phyloP scores from a whole-genome alignment of 202 grass and related monocot genomes.

The Setaria italica region DNA sequence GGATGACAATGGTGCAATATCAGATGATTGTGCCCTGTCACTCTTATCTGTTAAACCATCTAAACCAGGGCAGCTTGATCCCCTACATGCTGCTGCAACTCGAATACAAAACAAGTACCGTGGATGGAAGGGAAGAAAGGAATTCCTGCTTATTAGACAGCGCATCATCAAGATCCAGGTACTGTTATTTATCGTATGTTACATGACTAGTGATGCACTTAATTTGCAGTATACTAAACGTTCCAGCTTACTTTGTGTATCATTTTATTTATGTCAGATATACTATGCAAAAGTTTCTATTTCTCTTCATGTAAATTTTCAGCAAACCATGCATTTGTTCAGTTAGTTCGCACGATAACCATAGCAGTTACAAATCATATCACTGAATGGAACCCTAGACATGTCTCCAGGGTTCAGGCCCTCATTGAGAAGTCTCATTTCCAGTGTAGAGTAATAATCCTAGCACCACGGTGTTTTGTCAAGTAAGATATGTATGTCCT shows the following conservation, averaged over 20 bases:
- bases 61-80: slow-evolving; percentile 71
- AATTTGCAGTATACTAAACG: not conserved
- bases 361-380: slow-evolving; percentile 21
- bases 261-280: not conserved
- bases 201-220: slow-evolving; percentile 7
- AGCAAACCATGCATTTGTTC: not conserved
- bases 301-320: not conserved
- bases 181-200: slow-evolving; percentile 45
- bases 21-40: slow-evolving; percentile 72
- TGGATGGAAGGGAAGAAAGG: slow-evolving; percentile 93
- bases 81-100: slow-evolving; percentile 80
- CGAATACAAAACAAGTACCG: slow-evolving; percentile 96
- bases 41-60: slow-evolving; percentile 77
- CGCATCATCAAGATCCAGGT: slow-evolving; percentile 96
- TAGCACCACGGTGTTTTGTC: slow-evolving; percentile 24
- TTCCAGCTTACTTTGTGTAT: slow-evolving; percentile 13
- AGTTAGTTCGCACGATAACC: not conserved
- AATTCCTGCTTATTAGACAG: slow-evolving; percentile 86
- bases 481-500: not conserved
- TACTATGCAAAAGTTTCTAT: not conserved
- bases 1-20: slow-evolving; percentile 65
- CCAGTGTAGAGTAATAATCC: slow-evolving; percentile 6
- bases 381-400: not conserved
- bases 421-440: slow-evolving; percentile 10
- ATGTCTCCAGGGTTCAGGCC: not conserved